phyloP scores from a whole-genome alignment of 2,329 filamentous ascomycete genomes.

The Talaromyces sp. region DNA sequence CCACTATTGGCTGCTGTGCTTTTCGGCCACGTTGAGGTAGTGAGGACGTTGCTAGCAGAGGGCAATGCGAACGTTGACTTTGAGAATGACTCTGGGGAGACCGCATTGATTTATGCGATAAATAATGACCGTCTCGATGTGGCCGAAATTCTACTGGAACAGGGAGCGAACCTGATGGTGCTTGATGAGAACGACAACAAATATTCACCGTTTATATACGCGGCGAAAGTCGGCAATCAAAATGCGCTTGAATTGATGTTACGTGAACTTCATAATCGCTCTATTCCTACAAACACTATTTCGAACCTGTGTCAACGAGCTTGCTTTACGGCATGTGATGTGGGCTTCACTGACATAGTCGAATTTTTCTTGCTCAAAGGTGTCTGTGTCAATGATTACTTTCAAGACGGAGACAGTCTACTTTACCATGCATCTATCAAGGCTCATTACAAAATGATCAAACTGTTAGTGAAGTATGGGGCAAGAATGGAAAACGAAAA shows the following conservation, averaged over 20 bases:
- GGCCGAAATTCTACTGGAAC: background rate
- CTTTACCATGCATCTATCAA: background rate
- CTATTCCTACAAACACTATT: background rate
- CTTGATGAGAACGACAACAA: background rate
- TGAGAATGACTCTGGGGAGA: background rate
- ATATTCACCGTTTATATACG: background rate
- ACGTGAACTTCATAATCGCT: background rate
- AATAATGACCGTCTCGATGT: background rate
- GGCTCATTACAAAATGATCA: background rate
- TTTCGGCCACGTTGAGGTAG: background rate
- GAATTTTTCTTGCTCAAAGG: background rate
- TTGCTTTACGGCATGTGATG: background rate
- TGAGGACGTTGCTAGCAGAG: background rate
- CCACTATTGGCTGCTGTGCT: background rate
- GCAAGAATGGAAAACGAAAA: constrained; percentile 4
- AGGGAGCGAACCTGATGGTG: background rate
- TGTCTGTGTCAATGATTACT: background rate
- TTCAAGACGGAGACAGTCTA: background rate
- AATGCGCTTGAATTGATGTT: background rate
- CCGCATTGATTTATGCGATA: background rate
- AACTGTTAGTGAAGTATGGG: constrained; percentile 1
- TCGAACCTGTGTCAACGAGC: background rate
- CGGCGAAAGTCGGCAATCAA: background rate
- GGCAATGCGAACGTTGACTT: background rate
- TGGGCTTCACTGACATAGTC: background rate